A percentile compares a stretch with the other conserved stretches of the same genome.
Conservation (phyloP, 179 eudicot genomes). For the Actinidia arguta region DNA sequence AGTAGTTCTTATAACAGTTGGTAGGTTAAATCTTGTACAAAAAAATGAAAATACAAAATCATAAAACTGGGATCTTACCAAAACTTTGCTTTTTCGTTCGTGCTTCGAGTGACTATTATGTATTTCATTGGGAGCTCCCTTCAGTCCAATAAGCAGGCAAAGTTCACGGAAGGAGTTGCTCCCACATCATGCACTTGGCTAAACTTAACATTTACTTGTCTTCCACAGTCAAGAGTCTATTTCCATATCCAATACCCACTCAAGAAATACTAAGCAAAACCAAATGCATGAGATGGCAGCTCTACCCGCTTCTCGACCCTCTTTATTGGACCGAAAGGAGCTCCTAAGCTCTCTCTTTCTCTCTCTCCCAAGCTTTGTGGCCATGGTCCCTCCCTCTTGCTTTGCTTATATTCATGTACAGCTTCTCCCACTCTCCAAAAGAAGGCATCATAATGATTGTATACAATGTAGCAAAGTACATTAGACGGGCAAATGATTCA, state of each 20-base stretch:
- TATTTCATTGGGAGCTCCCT: constrained; percentile 38
- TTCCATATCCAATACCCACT: neutral
- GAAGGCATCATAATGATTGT: neutral
- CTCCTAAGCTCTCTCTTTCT: constrained; percentile 29
- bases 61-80: neutral
- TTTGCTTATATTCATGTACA: neutral
- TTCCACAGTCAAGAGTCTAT: neutral
- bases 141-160: constrained; percentile 51
- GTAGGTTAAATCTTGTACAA: too few relatives aligned
- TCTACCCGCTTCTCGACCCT: constrained; percentile 41
- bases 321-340: constrained; percentile 41
- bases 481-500: neutral
- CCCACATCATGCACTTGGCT: constrained; percentile 41
- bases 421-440: neutral
- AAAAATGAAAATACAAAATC: neutral
- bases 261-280: constrained; percentile 22
- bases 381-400: constrained; percentile 18
- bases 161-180: constrained; percentile 37
- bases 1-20: too few relatives aligned
- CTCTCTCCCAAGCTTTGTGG: neutral
- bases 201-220: constrained; percentile 21
- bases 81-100: neutral
- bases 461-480: neutral
- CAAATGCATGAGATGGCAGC: constrained; percentile 48
- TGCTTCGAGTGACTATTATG: neutral